Evolutionary conservation across 2,329 filamentous ascomycete species (phyloP).

Genomic region (Neofusicoccum laricinum): DNA sequence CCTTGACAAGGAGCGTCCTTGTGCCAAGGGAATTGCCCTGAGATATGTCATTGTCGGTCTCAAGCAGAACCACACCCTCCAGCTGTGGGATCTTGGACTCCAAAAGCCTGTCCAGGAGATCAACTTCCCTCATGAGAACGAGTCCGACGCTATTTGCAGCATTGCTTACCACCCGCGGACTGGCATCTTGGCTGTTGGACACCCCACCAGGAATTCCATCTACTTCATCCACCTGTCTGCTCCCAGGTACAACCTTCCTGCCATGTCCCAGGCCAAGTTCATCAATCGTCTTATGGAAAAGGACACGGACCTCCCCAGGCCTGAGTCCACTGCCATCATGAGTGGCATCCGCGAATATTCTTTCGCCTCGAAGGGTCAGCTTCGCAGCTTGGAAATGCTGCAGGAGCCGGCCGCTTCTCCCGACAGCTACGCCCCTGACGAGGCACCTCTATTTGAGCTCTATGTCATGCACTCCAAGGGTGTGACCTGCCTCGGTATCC

Average conservation of each 20-base stretch:
- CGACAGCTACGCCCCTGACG: slow-evolving; percentile 57
- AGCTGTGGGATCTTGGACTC: slow-evolving; percentile 95
- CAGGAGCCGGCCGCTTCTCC: slow-evolving; percentile 62
- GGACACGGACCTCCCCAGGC: slow-evolving; percentile 64
- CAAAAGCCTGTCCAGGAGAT: slow-evolving; percentile 96
- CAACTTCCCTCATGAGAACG: slow-evolving; percentile 91
- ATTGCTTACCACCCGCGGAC: slow-evolving; percentile 90
- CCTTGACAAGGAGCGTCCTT: slow-evolving; percentile 92
- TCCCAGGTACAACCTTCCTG: slow-evolving; percentile 79
- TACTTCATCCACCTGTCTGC: slow-evolving; percentile 96
- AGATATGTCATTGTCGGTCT: slow-evolving; percentile 96
- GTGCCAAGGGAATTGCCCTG: slow-evolving; percentile 82
- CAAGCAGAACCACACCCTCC: slow-evolving; percentile 98
- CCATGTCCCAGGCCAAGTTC: slow-evolving; percentile 83
- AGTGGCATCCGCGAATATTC: slow-evolving; percentile 96
- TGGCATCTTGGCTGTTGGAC: slow-evolving; percentile 90
- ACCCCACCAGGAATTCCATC: slow-evolving; percentile 94
- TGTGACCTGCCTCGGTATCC: slow-evolving; percentile 84
- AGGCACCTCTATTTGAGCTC: slow-evolving; percentile 82
- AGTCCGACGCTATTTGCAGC: slow-evolving; percentile 97
- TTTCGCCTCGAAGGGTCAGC: slow-evolving; percentile 77
- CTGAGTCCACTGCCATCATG: slow-evolving; percentile 94
- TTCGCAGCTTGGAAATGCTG: slow-evolving; percentile 88
- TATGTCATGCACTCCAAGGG: slow-evolving; percentile 98
- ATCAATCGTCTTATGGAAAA: slow-evolving; percentile 69